These are phyloP conservation scores for Pseudogymnoascus sp. DNA, from an alignment of 2,329 filamentous ascomycete species.

Conservation along the genomic window DNA sequence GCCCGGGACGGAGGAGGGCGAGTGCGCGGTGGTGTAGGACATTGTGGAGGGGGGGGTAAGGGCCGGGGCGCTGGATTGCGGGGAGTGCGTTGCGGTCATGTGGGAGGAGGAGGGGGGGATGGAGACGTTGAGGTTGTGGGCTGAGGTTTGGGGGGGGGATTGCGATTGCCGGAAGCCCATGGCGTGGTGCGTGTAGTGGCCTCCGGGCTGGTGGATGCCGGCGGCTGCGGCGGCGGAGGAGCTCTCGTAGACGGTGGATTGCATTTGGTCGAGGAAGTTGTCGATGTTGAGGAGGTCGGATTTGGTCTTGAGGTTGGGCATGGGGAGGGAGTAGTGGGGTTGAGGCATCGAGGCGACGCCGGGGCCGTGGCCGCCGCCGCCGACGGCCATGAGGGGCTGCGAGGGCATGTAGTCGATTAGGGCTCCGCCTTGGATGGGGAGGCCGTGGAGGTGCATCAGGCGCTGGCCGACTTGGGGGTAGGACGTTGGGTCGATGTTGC, in stretches of 20 bases:
- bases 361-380: conserved; percentile 38
- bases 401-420: conserved; percentile 47
- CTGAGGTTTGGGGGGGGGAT: conserved; percentile 37
- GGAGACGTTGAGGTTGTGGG: conserved; percentile 21
- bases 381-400: conserved; percentile 45
- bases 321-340: conserved; percentile 77
- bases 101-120: conserved; percentile 40
- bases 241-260: conserved; percentile 91
- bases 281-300: conserved; percentile 90
- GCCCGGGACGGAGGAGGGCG: conserved; percentile 51
- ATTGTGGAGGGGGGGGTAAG: conserved; percentile 67
- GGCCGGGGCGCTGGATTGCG: conserved; percentile 54
- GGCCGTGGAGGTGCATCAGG: conserved; percentile 70
- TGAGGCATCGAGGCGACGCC: conserved; percentile 51
- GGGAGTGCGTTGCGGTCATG: conserved; percentile 53
- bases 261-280: conserved; percentile 90
- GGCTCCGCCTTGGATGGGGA: conserved; percentile 49
- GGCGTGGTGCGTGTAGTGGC: conserved; percentile 51
- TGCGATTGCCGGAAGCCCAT: conserved; percentile 51
- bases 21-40: conserved; percentile 71
- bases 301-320: conserved; percentile 84
- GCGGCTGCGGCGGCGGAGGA: conserved; percentile 71
- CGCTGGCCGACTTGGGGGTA: conserved; percentile 88
- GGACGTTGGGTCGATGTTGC: conserved; percentile 79
- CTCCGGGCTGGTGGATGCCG: conserved; percentile 65